Evolutionary conservation across 345 rosid genomes (phyloP), one percentile per base, ranked within the genome.

Genomic region (Draba incana): DNA sequence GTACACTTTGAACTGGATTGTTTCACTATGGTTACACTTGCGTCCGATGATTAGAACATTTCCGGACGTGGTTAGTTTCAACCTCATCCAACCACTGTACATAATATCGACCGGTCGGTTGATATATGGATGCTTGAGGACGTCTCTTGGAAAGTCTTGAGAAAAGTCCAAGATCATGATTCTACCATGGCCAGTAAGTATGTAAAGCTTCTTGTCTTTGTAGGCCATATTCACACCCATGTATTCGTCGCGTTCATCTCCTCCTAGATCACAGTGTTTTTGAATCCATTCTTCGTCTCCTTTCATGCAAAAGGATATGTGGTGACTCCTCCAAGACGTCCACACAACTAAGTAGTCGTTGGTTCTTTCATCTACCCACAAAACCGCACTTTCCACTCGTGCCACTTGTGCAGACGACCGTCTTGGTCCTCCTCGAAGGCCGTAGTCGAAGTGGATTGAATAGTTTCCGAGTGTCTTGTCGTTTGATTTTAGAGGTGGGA

Each of bases 271-370:
- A 9, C 13, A 9, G 53, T 28, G 53, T 9, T 10, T 48, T 27
- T 23, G 12, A 48, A 20, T 20, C 53, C 53, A 48, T 28, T 48
- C 53, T 23, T 48, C 13, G 2, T 23, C 52, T 47, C 52, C 23
- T 47, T 47, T 47, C 27, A 24, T 20, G 27, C 52, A 47, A 31
- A 31, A 31, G 8, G 7, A 7, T 31, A 31, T 5, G 35, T 2
- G 8, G 35, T 6, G 2, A 31, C 35, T 31, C 5, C 1, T 7
- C 7, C 8, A 3, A 31, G 35, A 31, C 35, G 1, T 0, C 28
- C 52, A 48, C 28, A 20, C 52, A 48, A 48, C 52, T 48, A 48
- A 48, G 52, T 48, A 48, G 13, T 48, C 52, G 20, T 48, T 20
- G 27, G 13, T 48, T 48, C 23, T 48, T 48, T 20, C 27, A 6